phyloP scores from a whole-genome alignment of 495 filamentous ascomycete species.

The Aspergillus ellipticus region DNA sequence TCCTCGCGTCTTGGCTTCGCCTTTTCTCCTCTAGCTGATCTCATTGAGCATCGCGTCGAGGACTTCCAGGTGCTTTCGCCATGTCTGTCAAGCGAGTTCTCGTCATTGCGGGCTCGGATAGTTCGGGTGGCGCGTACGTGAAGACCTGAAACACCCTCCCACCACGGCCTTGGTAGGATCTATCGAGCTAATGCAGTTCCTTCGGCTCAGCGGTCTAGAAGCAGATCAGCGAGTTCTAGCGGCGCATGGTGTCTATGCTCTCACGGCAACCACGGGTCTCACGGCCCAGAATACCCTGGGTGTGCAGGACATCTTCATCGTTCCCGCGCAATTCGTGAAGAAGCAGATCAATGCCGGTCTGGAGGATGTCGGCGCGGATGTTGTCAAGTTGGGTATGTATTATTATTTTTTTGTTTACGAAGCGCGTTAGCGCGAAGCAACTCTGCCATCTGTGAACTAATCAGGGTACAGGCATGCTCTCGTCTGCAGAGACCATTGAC shows the following conservation, averaged over 20 bases:
- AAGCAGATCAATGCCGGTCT: conserved; percentile 83
- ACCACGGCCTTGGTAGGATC: conserved; percentile 3
- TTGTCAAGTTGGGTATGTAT: conserved; percentile 81
- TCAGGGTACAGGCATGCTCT: conserved; percentile 74
- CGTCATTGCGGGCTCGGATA: conserved; percentile 82
- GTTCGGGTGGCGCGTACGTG: conserved; percentile 81
- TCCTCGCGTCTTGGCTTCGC: not conserved
- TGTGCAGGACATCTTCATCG: conserved; percentile 74
- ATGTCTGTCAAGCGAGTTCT: conserved; percentile 57
- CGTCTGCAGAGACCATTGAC: conserved; percentile 70
- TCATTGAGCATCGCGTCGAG: not conserved
- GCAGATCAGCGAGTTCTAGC: conserved; percentile 95
- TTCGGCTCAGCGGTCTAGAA: conserved; percentile 71
- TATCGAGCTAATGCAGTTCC: conserved; percentile 16
- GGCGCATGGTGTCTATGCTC: conserved; percentile 87
- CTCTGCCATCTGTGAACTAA: conserved; percentile 4
- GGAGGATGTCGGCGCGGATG: conserved; percentile 80
- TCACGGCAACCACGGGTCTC: conserved; percentile 92
- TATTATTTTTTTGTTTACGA: too few relatives aligned
- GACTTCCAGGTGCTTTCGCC: not conserved
- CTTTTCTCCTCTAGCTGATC: not conserved
- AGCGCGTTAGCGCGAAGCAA: too few relatives aligned
- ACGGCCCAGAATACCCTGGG: conserved; percentile 92
- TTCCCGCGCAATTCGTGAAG: conserved; percentile 71
- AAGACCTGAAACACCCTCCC: conserved; percentile 9